phyloP scores from a whole-genome alignment of 2,329 filamentous ascomycete species.

The Sporothrix phasma region DNA sequence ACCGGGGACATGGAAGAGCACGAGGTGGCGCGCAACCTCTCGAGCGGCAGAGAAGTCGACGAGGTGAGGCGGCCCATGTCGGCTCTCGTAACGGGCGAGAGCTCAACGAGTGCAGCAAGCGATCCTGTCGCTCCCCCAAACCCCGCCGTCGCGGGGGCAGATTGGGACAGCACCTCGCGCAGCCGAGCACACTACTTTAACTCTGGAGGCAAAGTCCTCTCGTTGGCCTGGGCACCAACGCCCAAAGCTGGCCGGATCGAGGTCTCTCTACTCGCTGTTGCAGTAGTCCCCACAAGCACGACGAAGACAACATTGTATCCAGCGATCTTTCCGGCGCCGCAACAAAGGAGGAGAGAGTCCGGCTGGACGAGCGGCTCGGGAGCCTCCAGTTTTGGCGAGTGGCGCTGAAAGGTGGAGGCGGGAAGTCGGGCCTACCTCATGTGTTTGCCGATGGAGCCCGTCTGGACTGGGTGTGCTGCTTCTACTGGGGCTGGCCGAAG shows the following conservation, averaged over 20 bases:
- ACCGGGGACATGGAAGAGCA: too few species aligned
- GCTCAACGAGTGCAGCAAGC: too few species aligned
- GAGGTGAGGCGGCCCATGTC: too few species aligned
- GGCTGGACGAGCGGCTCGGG: slow-evolving; percentile 32
- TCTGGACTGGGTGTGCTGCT: slow-evolving; percentile 35
- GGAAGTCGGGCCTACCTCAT: background rate
- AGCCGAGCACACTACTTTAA: slow-evolving; percentile 41
- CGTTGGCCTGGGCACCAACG: slow-evolving; percentile 43
- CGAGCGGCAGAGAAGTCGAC: too few species aligned
- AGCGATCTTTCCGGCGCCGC: background rate
- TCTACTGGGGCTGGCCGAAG: slow-evolving; percentile 41
- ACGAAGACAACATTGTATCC: slow-evolving; percentile 33
- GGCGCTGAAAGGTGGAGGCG: slow-evolving; percentile 25
- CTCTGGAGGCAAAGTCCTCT: slow-evolving; percentile 41
- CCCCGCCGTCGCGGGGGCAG: too few species aligned
- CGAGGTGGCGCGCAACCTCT: too few species aligned
- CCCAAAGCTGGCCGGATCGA: slow-evolving; percentile 29
- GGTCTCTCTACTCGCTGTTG: slow-evolving; percentile 36
- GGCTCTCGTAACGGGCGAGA: too few species aligned
- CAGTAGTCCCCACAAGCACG: slow-evolving; percentile 42
- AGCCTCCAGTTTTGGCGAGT: slow-evolving; percentile 46
- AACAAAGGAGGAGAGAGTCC: slow-evolving; percentile 10
- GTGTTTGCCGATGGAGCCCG: slow-evolving; percentile 21
- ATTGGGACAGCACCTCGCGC: slow-evolving; percentile 17
- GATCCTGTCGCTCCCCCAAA: too few species aligned